Evolutionary conservation across 164 flowering plant species (phyloP), one percentile per base, ranked within the genome.

Genomic region (Stephania yunnanensis): DNA sequence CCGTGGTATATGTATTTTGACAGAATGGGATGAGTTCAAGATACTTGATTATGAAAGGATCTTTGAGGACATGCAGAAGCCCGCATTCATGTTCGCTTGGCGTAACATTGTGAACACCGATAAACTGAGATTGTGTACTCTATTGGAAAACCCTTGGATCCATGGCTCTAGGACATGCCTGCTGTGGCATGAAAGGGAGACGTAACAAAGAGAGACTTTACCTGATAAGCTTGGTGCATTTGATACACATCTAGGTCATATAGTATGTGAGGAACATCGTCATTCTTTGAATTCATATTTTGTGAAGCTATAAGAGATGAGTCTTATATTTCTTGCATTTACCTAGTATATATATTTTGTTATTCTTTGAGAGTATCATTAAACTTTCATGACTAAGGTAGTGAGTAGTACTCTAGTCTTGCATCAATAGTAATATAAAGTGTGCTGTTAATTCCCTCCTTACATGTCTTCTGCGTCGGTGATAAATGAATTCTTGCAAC

Each of bases 1-100:
- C 22, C 96, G 90, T 79, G 96, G 84, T 0, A 31, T 89, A 64
- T 89, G 94, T 84, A 86, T 91, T 74, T 77, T 91, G 31, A 89
- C 97, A 0, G 92, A 91, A 75, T 91, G 97, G 97, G 94, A 91
- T 68, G 97, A 91, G 78, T 91, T 90, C 83, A 87, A 84, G 86
- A 71, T 58, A 1, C 87, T 91, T 15, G 92, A 91, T 53, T 90
- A 75, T 80, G 75, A 87, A 76, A 87, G 69, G 84, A 88, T 91
- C 46, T 91, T 73, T 25, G 82, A 87, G 36, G 79, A 84, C 74
- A 91, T 91, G 92, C 89, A 83, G 85, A 89, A 91, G 68, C 93
- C 97, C 6, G 94, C 92, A 2, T 92, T 90, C 70, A 81, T 89
- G 45, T 92, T 90, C 73, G 94, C 90, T 76, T 94, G 97, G 2